Evolutionary conservation across 2,329 filamentous ascomycete genomes (phyloP).

Genomic region (Penicillium sp.): DNA sequence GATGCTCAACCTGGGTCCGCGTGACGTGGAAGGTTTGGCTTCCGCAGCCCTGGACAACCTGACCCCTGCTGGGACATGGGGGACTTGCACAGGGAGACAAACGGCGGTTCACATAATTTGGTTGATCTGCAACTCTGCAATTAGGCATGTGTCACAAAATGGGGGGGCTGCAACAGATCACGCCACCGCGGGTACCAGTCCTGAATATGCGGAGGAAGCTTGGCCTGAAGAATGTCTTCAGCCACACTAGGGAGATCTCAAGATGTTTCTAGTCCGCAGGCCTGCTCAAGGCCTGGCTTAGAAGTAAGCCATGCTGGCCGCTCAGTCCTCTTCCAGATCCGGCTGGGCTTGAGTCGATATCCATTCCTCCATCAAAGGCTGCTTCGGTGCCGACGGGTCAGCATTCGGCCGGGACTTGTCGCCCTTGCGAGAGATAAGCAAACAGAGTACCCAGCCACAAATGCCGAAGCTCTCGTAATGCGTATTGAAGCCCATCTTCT

Average conservation of each 20-base stretch:
- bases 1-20: not conserved
- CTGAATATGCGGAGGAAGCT: constrained; percentile 12
- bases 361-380: constrained; percentile 82
- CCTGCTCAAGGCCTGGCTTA: not conserved
- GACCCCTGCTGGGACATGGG: not conserved
- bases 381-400: constrained; percentile 48
- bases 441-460: constrained; percentile 87
- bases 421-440: constrained; percentile 78
- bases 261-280: not conserved
- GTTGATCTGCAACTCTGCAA: constrained; percentile 18
- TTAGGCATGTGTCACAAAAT: constrained; percentile 19
- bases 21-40: constrained; percentile 1
- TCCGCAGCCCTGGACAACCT: not conserved
- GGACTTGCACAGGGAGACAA: not conserved
- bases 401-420: constrained; percentile 45
- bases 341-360: constrained; percentile 72
- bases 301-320: not conserved
- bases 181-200: constrained; percentile 14
- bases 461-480: constrained; percentile 96
- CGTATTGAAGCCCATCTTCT: constrained; percentile 84
- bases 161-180: constrained; percentile 10
- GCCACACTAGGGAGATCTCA: not conserved
- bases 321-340: constrained; percentile 44
- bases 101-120: not conserved
- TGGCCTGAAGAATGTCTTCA: constrained; percentile 7